Evolutionary conservation across 1,284 basidiomycete species (phyloP), one percentile per base, ranked within the genome.

Genomic region (Trametes sp.): DNA sequence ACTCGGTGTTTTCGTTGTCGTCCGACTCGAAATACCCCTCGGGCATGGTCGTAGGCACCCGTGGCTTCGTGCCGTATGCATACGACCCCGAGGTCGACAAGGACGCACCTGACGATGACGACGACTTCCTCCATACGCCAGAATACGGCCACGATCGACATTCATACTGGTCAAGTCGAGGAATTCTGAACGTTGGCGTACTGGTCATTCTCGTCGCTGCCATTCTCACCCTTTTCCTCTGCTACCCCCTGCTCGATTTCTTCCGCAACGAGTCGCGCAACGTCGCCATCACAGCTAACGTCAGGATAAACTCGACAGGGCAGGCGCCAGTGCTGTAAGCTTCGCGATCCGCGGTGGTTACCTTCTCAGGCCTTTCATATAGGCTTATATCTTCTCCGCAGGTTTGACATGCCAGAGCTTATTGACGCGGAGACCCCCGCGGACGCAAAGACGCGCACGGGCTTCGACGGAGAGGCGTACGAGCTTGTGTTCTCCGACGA

Each of bases 401-500:
- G 77, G 14, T 82, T 87, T 55, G 77, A 82, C 60, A 81, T 92
- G 75, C 87, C 88, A 0, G 74, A 79, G 10, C 76, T 90, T 45
- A 85, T 94, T 69, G 93, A 95, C 75, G 61, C 73, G 4, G 85
- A 86, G 16, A 95, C 93, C 0, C 92, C 92, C 0, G 67, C 78
- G 1, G 65, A 69, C 0, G 88, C 83, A 4, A 81, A 81, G 66
- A 81, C 83, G 0, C 82, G 89, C 31, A 87, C 77, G 1, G 91
- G 91, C 0, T 88, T 81, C 64, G 91, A 93, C 69, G 87, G 87
- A 2, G 64, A 84, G 26, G 71, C 81, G 6, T 93, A 91, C 74
- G 81, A 81, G 51, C 79, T 90, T 53, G 86, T 90, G 8, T 94
- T 94, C 72, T 92, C 87, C 0, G 94, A 97, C 79, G 94, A 96